A percentile compares a stretch with the other conserved stretches of the same genome.
These are phyloP conservation scores for Yarrowia divulgata DNA, from an alignment of 805 yeast genomes.

Conservation along the genomic window DNA sequence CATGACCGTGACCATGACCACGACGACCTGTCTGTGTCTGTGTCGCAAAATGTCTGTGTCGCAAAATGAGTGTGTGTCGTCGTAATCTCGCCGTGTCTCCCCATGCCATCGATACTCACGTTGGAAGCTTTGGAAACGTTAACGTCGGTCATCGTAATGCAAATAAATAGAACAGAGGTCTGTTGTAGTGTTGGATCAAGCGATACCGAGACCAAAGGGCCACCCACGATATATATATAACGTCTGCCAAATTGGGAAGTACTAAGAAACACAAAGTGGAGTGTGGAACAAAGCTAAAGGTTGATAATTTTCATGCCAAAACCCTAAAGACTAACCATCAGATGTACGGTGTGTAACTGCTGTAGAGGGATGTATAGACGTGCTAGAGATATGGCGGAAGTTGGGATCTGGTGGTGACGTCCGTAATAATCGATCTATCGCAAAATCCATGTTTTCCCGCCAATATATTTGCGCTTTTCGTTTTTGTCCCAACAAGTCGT, in stretches of 20 bases:
- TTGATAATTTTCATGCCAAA: constrained; percentile 33
- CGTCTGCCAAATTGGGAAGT: constrained; percentile 33
- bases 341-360: background rate
- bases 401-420: background rate
- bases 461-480: too few species aligned
- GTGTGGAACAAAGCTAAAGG: constrained; percentile 9
- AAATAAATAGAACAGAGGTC: constrained; percentile 37
- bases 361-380: background rate
- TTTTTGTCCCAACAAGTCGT: constrained; percentile 13
- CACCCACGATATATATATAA: constrained; percentile 35
- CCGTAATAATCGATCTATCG: background rate
- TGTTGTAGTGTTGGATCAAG: constrained; percentile 38
- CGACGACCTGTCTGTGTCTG: background rate
- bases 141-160: constrained; percentile 40
- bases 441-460: background rate
- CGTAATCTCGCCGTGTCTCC: background rate
- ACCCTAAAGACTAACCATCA: background rate
- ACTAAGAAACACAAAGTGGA: constrained; percentile 23
- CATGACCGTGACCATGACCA: background rate
- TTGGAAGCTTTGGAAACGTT: constrained; percentile 38
- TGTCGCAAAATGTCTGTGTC: constrained; percentile 4
- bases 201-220: constrained; percentile 18
- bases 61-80: too few species aligned
- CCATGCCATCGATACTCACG: constrained; percentile 38
- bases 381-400: background rate